Evolutionary conservation across 495 filamentous ascomycete genomes (phyloP), one percentile per base, ranked within the genome.

Genomic region (Talaromyces nanjingensis): DNA sequence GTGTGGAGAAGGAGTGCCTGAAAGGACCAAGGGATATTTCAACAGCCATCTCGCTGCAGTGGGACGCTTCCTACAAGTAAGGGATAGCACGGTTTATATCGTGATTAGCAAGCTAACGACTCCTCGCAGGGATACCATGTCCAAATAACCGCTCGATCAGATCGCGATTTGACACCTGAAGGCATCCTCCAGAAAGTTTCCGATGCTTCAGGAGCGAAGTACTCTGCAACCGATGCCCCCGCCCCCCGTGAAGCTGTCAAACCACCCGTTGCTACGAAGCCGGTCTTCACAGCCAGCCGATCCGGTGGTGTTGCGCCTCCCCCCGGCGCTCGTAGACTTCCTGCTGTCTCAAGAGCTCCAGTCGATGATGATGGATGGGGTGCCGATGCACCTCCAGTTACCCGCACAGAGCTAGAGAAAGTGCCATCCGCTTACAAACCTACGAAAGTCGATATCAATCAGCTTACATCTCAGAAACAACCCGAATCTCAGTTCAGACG

Each of bases 1-100:
- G 94, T 99, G 94, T 73, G 94, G 94, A 49, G 93, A 96, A 68
- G 96, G 96, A 63, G 94, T 99, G n/a, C 94, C 94, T 7, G 94
- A 98, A 78, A 83, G 93, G 68, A 97, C 93, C 16, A 98, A 98
- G 72, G 94, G 94, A 25, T 98, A 98, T 72, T 99, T 98, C 70
- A 97, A 91, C 37, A 97, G 92, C 71, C 92, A 99, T 77, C 74
- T 93, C 20, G 86, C 91, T 64, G 86, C 91, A 18, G 91, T 97
- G 29, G 87, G 91, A 33, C 97, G 96, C 73, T 81, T 96, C 63
- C 81, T 99, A 27, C 92, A 96, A 79, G 86, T 88, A 76, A 76
- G 82, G 62, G 73, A 20, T 7, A 52, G 4, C 37, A 8, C 37
- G 1, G 27, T 24, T 60, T 53, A 57, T 55, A 22, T 25, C n/a